Conservation (phyloP, 2,329 filamentous ascomycete species). For the Penicillium sp. region DNA sequence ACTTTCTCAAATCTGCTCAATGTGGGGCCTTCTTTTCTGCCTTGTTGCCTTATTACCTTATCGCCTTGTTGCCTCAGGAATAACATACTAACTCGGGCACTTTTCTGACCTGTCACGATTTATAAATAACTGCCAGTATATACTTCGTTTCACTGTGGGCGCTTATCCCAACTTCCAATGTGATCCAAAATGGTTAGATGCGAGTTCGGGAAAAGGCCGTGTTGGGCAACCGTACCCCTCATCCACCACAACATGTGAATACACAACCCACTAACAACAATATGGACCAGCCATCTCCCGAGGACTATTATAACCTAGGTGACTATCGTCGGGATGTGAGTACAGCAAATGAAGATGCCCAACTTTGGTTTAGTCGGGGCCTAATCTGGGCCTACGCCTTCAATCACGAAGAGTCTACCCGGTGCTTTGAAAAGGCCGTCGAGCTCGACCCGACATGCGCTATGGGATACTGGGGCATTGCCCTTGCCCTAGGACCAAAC, state of each 20-base stretch:
- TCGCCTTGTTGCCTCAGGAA: background rate
- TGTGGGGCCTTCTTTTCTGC: background rate
- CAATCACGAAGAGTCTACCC: constrained; percentile 38
- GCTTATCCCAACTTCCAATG: background rate
- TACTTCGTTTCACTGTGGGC: background rate
- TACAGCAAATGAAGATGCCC: constrained; percentile 30
- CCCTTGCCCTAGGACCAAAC: constrained; percentile 70
- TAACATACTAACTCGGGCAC: background rate
- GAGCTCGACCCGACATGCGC: constrained; percentile 32
- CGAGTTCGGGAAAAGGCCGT: background rate
- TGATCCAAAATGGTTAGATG: background rate
- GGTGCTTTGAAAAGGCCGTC: constrained; percentile 35
- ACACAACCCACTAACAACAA: constrained; percentile 1
- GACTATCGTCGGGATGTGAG: constrained; percentile 35
- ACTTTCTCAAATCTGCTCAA: constrained; percentile 20
- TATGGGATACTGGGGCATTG: constrained; percentile 41
- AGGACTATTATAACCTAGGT: constrained; percentile 36
- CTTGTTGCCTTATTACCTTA: background rate
- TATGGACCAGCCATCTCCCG: background rate
- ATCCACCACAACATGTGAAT: background rate
- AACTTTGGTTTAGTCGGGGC: constrained; percentile 40
- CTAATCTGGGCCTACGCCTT: constrained; percentile 41
- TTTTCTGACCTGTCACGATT: background rate
- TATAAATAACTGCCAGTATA: background rate
- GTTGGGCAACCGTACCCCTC: constrained; percentile 2